Evolutionary conservation across 2,329 filamentous ascomycete genomes (phyloP), one percentile per base, ranked within the genome.

Genomic region (Trichophyton simii): DNA sequence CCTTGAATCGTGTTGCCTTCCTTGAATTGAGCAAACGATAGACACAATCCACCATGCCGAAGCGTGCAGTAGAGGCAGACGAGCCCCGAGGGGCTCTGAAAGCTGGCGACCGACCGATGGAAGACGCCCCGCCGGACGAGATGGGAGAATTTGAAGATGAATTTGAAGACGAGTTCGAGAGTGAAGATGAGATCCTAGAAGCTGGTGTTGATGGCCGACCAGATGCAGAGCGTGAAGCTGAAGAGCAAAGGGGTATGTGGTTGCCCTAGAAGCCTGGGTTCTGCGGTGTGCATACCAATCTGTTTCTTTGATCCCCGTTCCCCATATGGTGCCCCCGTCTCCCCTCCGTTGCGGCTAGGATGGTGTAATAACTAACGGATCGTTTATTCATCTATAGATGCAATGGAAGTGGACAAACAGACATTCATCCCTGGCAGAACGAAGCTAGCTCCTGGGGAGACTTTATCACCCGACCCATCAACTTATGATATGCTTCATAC

Each of bases 401-500:
- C 86, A 58, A 97, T 96, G 91, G 89, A 96, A 50, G 84, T 96
- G 59, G 92, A 97, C 76, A 88, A 92, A 71, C 87, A 88, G 73
- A 95, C 91, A 46, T 99, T 97, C 76, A 96, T 99, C 69, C 91
- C 95, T 67, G 94, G 94, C 65, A 85, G 94, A 70, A 90, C 91
- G 74, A 92, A 94, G 78, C 83, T 97, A 65, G 89, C 90, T 66
- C 86, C 90, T 11, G 92, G 91, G 68, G 91, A 97, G 79, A 91
- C 90, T 3, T 82, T 99, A 61, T 85, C 91, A 2, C 92, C 94
- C 13, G 94, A 99, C 75, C 81, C 89, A 63, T 89, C 88, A n/a
- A 92, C 92, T 4, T 99, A 99, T 78, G 88, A 96, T 73, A 95
- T 99, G 91, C 84, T 99, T 63, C 94, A 99, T 79, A 90, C 85